These are phyloP conservation scores for Allium fistulosum DNA, from an alignment of 106 monocot species.

Conservation along the genomic window DNA sequence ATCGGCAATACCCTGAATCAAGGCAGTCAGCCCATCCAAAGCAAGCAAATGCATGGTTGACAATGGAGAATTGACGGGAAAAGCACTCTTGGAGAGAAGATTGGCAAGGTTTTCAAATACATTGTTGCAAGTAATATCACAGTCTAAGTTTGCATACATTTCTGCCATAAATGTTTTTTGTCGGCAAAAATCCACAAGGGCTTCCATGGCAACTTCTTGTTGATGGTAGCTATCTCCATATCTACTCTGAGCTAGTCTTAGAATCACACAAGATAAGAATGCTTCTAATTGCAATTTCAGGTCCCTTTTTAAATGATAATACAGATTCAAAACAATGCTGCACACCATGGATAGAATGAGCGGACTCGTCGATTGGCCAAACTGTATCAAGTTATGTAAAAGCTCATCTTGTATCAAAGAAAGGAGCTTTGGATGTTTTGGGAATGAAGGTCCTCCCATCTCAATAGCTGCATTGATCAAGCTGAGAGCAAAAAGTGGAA, in stretches of 20 bases:
- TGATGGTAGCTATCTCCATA: conserved; percentile 82
- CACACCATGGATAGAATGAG: conserved; percentile 82
- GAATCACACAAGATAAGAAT: conserved; percentile 88
- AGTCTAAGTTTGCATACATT: conserved; percentile 87
- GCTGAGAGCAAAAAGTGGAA: conserved; percentile 88
- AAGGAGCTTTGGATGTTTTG: conserved; percentile 62
- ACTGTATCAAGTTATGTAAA: conserved; percentile 81
- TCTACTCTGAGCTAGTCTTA: conserved; percentile 70
- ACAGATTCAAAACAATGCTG: conserved; percentile 85
- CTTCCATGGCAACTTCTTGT: conserved; percentile 94
- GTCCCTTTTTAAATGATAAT: conserved; percentile 58
- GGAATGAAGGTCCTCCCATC: conserved; percentile 55
- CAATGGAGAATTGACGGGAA: conserved; percentile 62
- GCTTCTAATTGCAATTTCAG: conserved; percentile 89
- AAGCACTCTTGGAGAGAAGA: conserved; percentile 72
- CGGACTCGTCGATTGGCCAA: conserved; percentile 85
- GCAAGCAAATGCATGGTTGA: conserved; percentile 65
- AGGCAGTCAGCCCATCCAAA: conserved; percentile 61
- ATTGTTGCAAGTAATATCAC: conserved; percentile 72
- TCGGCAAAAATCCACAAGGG: conserved; percentile 79
- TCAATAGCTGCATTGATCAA: conserved; percentile 87
- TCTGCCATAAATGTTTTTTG: conserved; percentile 76
- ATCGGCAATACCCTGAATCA: conserved; percentile 61
- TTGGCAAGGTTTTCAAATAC: conserved; percentile 73
- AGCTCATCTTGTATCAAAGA: conserved; percentile 77